Base-by-base conservation (phyloP, 495 filamentous ascomycete species). In the Hyphodiscus hymeniophilus region DNA sequence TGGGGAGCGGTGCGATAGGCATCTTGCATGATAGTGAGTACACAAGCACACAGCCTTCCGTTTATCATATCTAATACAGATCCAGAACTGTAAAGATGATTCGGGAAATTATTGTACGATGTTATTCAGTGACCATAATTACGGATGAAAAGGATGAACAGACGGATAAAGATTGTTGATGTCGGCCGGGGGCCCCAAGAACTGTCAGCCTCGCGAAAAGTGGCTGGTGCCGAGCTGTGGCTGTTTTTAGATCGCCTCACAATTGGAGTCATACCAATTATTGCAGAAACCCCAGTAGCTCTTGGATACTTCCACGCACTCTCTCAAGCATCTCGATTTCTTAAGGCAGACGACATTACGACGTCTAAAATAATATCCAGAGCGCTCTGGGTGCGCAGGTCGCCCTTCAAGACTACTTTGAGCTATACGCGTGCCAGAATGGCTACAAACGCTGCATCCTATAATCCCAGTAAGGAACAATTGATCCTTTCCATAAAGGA, bases 1-100 rank as follows among this genome's bases (percentile, higher is more conserved):
- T 67, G 2, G 87, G 80, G 44, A 96, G 83, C 48, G 77, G 69
- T 53, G 69, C 61, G 60, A 90, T 88, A 23, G 50, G 26, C 59
- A 59, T 61, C 11, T 6, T 54, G 21, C 20, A 41, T 15, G 38
- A 21, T 40, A 5, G 33, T 13, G 33, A 13, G 7, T 32, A 32
- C 7, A 32, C 13, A 32, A 32, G 30, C 30, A 32, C 13, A 13
- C 7, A 32, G 13, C 30, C 30, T 13, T 13, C 30, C 7, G 30
- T n/a, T n/a, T n/a, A n/a, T n/a, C n/a, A n/a, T n/a, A n/a, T n/a
- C n/a, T n/a, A n/a, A n/a, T 28, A 4, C 26, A 10, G 10, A 28
- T 10, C 26, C 10, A 28, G 26, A 4, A 4, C 26, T 10, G 26
- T 28, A 28, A 28, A 28, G 26, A 28, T 28, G 15, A n/a, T 6